Conservation (phyloP, 2,329 filamentous ascomycete species). For the Exserohilum turcica region DNA sequence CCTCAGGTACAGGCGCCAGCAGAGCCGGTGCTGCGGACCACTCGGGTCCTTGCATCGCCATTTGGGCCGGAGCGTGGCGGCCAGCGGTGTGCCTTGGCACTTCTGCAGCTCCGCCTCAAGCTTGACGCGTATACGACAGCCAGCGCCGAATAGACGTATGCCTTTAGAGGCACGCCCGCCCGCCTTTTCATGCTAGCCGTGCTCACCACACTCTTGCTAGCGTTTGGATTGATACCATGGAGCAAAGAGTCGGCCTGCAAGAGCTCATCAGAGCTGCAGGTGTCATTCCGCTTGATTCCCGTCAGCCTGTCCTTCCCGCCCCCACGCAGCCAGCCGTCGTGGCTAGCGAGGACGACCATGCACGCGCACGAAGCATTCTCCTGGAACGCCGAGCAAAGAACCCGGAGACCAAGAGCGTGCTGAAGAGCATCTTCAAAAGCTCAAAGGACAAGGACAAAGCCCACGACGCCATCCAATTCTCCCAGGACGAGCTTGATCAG, state of each 20-base stretch:
- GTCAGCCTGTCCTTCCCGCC: conserved; percentile 38
- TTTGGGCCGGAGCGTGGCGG: conserved; percentile 6
- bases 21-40: neutral
- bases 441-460: conserved; percentile 45
- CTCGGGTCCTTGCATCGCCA: conserved; percentile 6
- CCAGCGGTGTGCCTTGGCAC: conserved; percentile 3
- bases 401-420: conserved; percentile 37
- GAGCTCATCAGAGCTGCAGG: conserved; percentile 39
- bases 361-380: conserved; percentile 37
- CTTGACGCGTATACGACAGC: conserved; percentile 22
- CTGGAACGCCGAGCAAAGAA: conserved; percentile 38
- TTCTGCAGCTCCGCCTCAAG: conserved; percentile 22
- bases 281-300: conserved; percentile 32
- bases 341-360: conserved; percentile 41
- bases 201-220: conserved; percentile 6
- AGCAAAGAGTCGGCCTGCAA: conserved; percentile 33
- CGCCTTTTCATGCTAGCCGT: neutral
- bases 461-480: conserved; percentile 35
- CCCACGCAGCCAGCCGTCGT: conserved; percentile 37
- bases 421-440: conserved; percentile 45
- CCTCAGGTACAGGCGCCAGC: neutral
- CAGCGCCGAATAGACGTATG: conserved; percentile 1
- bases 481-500: conserved; percentile 44
- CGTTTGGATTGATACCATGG: conserved; percentile 24
- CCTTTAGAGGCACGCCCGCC: neutral